Base-by-base conservation (phyloP, 2,329 filamentous ascomycete species). In the Sclerotiophoma versabilis region DNA sequence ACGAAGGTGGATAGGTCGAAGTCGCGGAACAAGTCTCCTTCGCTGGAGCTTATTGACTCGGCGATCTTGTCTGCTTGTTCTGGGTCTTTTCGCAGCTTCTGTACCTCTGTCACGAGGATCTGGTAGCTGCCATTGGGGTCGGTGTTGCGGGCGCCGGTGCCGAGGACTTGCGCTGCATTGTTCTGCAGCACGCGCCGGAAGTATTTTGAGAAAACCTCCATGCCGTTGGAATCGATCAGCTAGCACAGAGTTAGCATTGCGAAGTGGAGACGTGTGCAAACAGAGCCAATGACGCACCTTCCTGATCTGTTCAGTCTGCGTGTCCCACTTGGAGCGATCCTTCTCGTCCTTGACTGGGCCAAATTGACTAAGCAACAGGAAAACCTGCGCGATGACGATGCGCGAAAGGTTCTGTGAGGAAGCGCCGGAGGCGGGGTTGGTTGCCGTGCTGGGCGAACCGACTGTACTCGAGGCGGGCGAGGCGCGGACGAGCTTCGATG, bases 201-300 rank as follows among this genome's bases (percentile, higher is more conserved):
- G 77, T 95, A 97, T 81, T 93, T 96, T 57, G 91, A 88, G 76
- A 93, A 97, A 74, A 97, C 92, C 83, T 99, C 96, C 93, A 99
- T 99, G 74, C 93, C 93, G 92, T 96, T 89, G 71, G 93, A 93
- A 86, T 96, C 89, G 80, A 98, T 89, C 75, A 98, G 87, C 91
- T 96, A 62, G 47, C 11, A 19, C 33, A 23, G 30, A 26, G 55
- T 73, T 51, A 73, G 67, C 52, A 59, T n/a, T 20, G 43, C 10
- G 30, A 20, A 37, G 23, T 22, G 42, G 46, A 44, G 41, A 27
- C 25, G 47, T 19, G 54, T 41, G 49, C 54, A 43, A 45, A 49
- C 41, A 36, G 27, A 37, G 50, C 29, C 48, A 20, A 38, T 48
- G 41, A 70, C 84, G 74, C 81, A 96, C 92, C 85, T 96, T 96